These are phyloP conservation scores for Linanthus parryae DNA, from an alignment of 148 eudicot genomes.

Conservation along the genomic window DNA sequence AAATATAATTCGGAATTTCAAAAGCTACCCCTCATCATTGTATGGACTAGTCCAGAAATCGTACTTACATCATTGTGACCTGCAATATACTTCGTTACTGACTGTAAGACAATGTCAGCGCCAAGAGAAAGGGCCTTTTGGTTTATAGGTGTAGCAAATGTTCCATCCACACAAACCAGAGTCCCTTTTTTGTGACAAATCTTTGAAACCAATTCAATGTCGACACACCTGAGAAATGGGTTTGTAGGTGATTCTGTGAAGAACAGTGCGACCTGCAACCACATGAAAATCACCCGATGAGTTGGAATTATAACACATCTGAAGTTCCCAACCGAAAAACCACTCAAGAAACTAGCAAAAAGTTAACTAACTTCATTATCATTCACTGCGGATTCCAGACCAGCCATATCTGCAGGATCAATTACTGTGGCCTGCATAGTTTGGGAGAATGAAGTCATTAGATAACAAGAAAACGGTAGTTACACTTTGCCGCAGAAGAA, in stretches of 20 bases:
- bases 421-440: constrained; percentile 75
- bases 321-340: too few species aligned
- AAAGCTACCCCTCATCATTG: not conserved
- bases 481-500: too few species aligned
- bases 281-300: too few species aligned
- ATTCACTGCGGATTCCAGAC: constrained; percentile 53
- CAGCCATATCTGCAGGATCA: constrained; percentile 78
- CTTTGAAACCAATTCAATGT: constrained; percentile 68
- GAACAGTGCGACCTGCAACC: constrained; percentile 47
- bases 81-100: constrained; percentile 62
- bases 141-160: constrained; percentile 82
- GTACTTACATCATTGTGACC: constrained; percentile 76
- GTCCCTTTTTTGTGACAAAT: constrained; percentile 81
- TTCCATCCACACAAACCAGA: constrained; percentile 75
- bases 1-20: not conserved
- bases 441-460: too few species aligned
- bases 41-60: too few species aligned
- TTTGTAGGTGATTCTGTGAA: constrained; percentile 88
- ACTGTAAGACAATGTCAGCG: constrained; percentile 71
- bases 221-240: constrained; percentile 83
- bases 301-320: too few species aligned
- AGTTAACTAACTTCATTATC: constrained; percentile 56
- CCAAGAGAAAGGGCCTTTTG: constrained; percentile 82
- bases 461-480: too few species aligned
- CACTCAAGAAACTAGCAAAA: not conserved